Evolutionary conservation across 257 asterid genomes (phyloP).

Genomic region (Plantago major): DNA sequence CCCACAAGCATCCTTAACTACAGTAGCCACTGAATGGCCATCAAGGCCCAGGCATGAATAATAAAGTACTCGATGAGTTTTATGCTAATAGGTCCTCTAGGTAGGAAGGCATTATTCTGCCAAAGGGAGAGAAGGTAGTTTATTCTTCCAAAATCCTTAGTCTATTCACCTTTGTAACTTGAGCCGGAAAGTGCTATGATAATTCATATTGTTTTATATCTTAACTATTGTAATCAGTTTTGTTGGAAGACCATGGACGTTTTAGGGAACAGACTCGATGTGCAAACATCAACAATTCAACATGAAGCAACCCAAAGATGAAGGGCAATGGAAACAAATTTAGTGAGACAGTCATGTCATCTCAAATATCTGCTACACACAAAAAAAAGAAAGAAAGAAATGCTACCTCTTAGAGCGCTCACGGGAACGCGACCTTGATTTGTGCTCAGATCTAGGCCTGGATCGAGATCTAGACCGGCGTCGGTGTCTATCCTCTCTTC

Average conservation of each 20-base stretch:
- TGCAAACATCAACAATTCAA: no score
- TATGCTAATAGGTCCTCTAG: no score
- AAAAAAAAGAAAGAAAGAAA: conserved; percentile 6
- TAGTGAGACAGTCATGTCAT: not conserved
- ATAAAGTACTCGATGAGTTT: no score
- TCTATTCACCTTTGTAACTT: no score
- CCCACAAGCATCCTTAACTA: no score
- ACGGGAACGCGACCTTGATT: conserved; percentile 80
- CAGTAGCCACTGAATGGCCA: no score
- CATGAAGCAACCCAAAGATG: conserved; percentile 5
- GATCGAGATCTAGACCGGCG: conserved; percentile 73
- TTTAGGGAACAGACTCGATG: no score
- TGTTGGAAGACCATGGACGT: no score
- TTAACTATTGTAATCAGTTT: not conserved
- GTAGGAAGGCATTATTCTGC: no score
- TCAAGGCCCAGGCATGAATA: no score
- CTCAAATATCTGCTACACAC: not conserved
- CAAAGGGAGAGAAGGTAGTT: no score
- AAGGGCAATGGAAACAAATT: not conserved
- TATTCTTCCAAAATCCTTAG: no score
- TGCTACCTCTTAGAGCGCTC: conserved; percentile 82
- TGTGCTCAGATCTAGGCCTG: conserved; percentile 58
- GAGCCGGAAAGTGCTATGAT: not conserved
- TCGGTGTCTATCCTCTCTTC: conserved; percentile 59
- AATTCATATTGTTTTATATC: conserved; percentile 1